phyloP scores from a whole-genome alignment of 192 early-diverging fungal species.

The Coemansia sp. region DNA sequence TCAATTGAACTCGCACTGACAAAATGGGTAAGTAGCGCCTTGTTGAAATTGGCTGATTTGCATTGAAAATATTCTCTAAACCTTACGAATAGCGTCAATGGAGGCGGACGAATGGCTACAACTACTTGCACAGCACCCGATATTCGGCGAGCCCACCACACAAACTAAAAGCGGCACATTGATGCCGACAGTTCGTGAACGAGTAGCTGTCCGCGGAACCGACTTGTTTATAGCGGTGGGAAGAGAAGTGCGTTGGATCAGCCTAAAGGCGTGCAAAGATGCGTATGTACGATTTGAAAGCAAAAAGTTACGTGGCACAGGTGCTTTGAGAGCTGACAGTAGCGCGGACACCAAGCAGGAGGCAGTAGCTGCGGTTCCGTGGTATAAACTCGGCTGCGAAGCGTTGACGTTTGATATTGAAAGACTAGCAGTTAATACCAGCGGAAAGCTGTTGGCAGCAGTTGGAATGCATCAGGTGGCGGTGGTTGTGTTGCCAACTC shows the following conservation, averaged over 20 bases:
- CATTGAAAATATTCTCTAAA: background rate
- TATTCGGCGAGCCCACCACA: constrained; percentile 19
- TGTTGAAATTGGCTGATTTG: background rate
- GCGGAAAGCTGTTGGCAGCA: constrained; percentile 62
- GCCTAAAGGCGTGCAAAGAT: constrained; percentile 61
- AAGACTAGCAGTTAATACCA: constrained; percentile 54
- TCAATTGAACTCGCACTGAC: background rate
- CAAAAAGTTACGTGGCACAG: constrained; percentile 14
- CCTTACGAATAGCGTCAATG: constrained; percentile 15
- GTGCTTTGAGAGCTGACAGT: background rate
- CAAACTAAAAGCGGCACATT: background rate
- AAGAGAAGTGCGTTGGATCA: constrained; percentile 58
- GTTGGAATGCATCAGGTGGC: constrained; percentile 60
- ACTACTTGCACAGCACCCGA: constrained; percentile 44
- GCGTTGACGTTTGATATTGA: constrained; percentile 59
- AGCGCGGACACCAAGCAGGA: constrained; percentile 16
- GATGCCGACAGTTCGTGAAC: constrained; percentile 16
- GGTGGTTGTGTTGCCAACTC: constrained; percentile 58
- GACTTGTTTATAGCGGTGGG: constrained; percentile 64
- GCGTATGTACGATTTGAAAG: constrained; percentile 53
- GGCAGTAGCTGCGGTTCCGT: constrained; percentile 32
- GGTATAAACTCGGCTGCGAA: constrained; percentile 41
- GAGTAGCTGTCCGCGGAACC: constrained; percentile 50
- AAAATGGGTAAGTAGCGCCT: constrained; percentile 6
- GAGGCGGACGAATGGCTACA: constrained; percentile 54